These are phyloP conservation scores for Tylopilus sp. DNA, from an alignment of 1,284 basidiomycete species.

Conservation along the genomic window DNA sequence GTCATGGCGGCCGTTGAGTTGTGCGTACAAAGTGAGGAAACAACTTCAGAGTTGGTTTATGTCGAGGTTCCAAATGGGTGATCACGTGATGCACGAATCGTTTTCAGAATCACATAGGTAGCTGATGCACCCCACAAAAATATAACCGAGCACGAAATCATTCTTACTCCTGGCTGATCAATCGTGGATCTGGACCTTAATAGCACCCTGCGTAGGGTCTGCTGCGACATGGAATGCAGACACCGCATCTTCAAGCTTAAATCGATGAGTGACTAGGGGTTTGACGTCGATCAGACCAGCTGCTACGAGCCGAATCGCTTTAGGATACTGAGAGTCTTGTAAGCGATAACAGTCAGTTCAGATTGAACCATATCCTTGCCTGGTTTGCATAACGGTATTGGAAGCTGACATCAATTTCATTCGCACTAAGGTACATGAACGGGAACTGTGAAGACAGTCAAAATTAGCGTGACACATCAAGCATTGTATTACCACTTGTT, in stretches of 20 bases:
- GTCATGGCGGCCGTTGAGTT: constrained; percentile 26
- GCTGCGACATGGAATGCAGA: constrained; percentile 77
- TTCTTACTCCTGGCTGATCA: constrained; percentile 18
- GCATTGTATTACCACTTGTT: constrained; percentile 42
- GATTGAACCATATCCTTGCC: constrained; percentile 27
- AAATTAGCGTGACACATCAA: not conserved
- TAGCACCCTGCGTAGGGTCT: constrained; percentile 61
- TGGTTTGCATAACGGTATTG: constrained; percentile 65
- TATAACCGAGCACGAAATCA: not conserved
- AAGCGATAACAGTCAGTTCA: not conserved
- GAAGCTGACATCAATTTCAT: constrained; percentile 62
- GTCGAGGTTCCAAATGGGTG: not conserved
- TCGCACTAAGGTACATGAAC: constrained; percentile 65
- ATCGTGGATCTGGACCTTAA: constrained; percentile 61
- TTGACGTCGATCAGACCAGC: constrained; percentile 73
- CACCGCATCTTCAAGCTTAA: constrained; percentile 71
- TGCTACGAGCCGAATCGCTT: constrained; percentile 74
- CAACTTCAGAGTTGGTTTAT: not conserved
- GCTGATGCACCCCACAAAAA: too few relatives aligned
- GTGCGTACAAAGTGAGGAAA: constrained; percentile 6
- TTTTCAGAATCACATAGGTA: not conserved
- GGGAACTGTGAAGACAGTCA: constrained; percentile 49
- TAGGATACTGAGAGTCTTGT: constrained; percentile 56
- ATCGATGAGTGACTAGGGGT: constrained; percentile 81
- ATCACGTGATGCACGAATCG: constrained; percentile 21